Evolutionary conservation across 169 alveolate genomes (phyloP).

Genomic region (Cryptosporidium tyzzeri): DNA sequence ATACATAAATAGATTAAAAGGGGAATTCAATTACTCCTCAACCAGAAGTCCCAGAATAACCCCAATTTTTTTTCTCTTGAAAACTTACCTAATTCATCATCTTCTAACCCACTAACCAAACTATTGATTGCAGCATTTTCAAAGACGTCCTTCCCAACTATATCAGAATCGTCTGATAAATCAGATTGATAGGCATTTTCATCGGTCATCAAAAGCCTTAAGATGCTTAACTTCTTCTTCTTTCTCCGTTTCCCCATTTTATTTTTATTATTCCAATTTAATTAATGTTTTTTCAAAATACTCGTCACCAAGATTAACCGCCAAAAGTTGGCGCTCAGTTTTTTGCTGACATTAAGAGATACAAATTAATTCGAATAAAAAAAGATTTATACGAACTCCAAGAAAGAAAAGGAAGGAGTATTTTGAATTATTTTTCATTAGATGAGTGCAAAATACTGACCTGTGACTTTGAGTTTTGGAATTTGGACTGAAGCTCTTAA

Average conservation of each 20-base stretch:
- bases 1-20: not conserved
- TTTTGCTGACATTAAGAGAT: constrained; percentile 37
- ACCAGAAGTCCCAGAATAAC: not conserved
- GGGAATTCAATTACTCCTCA: not conserved
- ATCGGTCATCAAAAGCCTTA: constrained; percentile 43
- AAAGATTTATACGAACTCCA: not conserved
- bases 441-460: not conserved
- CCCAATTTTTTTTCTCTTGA: not conserved
- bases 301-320: constrained; percentile 45
- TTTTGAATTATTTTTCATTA: no score
- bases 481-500: not conserved
- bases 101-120: constrained; percentile 9
- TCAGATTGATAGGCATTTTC: constrained; percentile 3
- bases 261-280: not conserved
- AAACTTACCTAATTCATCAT: constrained; percentile 1
- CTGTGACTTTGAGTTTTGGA: not conserved
- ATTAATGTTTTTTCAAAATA: constrained; percentile 1
- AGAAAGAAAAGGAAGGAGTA: not conserved
- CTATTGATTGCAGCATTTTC: constrained; percentile 10
- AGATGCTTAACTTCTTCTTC: constrained; percentile 14
- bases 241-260: constrained; percentile 25
- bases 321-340: constrained; percentile 29
- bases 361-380: not conserved
- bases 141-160: not conserved
- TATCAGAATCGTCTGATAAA: not conserved